A percentile compares a stretch with the other conserved stretches of the same genome.
Conservation (phyloP, 2,329 filamentous ascomycete species). For the Gaeumannomyces tritici region DNA sequence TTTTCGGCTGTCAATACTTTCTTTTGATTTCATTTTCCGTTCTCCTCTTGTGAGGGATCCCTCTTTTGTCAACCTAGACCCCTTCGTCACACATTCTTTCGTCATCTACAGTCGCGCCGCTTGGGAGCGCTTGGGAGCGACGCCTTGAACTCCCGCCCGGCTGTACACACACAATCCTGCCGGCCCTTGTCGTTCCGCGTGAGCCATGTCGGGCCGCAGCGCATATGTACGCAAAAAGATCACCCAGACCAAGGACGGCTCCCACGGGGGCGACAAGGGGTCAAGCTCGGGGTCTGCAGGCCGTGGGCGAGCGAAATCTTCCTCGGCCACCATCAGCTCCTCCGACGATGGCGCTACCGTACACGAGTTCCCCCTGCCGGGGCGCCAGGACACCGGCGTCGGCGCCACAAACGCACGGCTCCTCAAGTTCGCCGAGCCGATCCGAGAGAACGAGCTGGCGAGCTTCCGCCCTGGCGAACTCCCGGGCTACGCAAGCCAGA, state of each 20-base stretch:
- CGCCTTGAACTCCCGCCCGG: not conserved
- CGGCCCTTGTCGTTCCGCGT: not conserved
- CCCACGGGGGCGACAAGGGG: conserved; percentile 13
- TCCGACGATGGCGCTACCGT: conserved; percentile 29
- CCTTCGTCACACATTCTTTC: not conserved
- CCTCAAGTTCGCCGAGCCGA: conserved; percentile 33
- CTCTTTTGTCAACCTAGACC: not conserved
- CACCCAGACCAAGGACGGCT: conserved; percentile 28
- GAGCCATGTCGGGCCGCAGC: conserved; percentile 47
- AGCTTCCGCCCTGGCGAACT: conserved; percentile 15
- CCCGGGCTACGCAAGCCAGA: conserved; percentile 12
- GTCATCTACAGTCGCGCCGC: not conserved
- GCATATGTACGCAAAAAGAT: conserved; percentile 51
- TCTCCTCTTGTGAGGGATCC: not conserved
- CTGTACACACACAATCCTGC: not conserved
- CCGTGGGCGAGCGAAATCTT: conserved; percentile 20
- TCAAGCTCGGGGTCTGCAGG: conserved; percentile 1
- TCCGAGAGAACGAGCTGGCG: conserved; percentile 20
- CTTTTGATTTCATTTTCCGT: not conserved
- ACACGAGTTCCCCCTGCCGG: conserved; percentile 25
- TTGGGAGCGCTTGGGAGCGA: not conserved
- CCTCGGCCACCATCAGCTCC: conserved; percentile 20
- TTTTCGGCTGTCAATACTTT: not conserved
- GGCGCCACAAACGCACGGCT: conserved; percentile 32
- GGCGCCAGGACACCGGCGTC: conserved; percentile 28